Base-by-base conservation (phyloP, 345 rosid genomes). In the Punica granatum region DNA sequence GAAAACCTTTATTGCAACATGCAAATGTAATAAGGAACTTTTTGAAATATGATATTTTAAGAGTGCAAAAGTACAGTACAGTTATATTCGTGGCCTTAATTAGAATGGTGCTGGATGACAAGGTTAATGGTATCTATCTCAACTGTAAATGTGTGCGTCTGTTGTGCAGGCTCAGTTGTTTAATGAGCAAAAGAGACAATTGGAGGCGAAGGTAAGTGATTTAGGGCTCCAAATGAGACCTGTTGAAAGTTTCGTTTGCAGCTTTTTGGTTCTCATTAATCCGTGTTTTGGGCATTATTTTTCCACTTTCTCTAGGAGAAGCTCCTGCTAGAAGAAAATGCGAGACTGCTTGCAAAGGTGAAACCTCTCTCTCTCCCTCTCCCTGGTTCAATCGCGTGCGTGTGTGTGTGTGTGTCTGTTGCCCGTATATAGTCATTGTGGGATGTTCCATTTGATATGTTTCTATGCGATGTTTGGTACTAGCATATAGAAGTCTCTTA, bases 181-280 rank as follows among this genome's bases (percentile, higher is more conserved):
- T n/a, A 41, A 46, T 53, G 76, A 67, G 64, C 76, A 73, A 56
- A 67, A 67, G 8, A 63, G 63, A 42, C 71, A 39, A 41, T 71
- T 73, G 25, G 64, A 67, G 64, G 60, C 53, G 43, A 67, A 63
- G 76, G 76, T 73, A 62, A 3, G n/a, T 19, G 2, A 18, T 19
- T 46, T 46, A 18, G 15, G 53, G 19, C 53, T 46, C 23, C n/a
- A 19, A 46, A 46, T 18, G 19, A 33, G 65, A 32, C 35, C 12
- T 54, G 41, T 23, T 51, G 31, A 67, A 19, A 6, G 44, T 41
- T 46, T 3, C 6, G 4, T n/a, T 3, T 46, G 53, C 53, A 19
- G 53, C 53, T 46, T 46, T 18, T 6, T 1, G 53, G n/a, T 46
- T 18, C 53, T 46, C 4, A 46, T 18, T 2, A 3, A 8, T 18